A percentile compares a stretch with the other conserved stretches of the same genome.
Evolutionary conservation across 2,329 filamentous ascomycete genomes (phyloP).

Genomic region (Aureobasidium namibiae): DNA sequence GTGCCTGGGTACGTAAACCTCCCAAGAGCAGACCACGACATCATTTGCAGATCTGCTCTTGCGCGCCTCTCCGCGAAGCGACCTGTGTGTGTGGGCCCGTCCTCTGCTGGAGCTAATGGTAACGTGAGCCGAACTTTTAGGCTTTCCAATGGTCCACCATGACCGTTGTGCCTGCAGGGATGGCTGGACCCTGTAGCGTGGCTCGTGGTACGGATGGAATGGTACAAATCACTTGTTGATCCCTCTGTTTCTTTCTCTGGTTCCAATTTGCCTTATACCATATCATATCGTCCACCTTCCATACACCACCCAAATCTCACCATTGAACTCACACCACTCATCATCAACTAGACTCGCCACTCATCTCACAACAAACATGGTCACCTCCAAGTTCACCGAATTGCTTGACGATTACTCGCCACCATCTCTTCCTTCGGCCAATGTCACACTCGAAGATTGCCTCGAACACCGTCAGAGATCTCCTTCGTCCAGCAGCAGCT

Average conservation of each 20-base stretch:
- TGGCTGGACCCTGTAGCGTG: conserved; percentile 10
- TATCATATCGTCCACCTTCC: neutral
- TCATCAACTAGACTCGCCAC: neutral
- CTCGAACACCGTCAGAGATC: conserved; percentile 25
- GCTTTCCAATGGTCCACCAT: conserved; percentile 6
- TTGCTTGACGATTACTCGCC: conserved; percentile 24
- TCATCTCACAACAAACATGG: conserved; percentile 17
- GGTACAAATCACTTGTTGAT: conserved; percentile 4
- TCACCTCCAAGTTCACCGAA: conserved; percentile 29
- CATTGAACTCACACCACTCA: neutral
- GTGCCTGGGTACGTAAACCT: conserved; percentile 1
- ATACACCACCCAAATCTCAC: neutral
- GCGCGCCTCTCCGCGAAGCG: conserved; percentile 5
- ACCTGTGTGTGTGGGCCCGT: conserved; percentile 9
- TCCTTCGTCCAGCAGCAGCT: conserved; percentile 18
- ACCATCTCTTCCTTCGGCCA: conserved; percentile 24
- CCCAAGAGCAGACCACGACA: neutral
- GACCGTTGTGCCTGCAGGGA: conserved; percentile 8
- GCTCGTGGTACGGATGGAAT: neutral
- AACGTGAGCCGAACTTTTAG: conserved; percentile 11
- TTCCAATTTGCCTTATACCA: neutral
- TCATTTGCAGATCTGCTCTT: conserved; percentile 7
- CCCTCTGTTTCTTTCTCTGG: neutral
- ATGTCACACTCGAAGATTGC: conserved; percentile 28
- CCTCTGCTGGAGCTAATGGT: conserved; percentile 5